Evolutionary conservation across 1,139 yeast species (phyloP).

Genomic region (Yamadazyma membranifaciens): DNA sequence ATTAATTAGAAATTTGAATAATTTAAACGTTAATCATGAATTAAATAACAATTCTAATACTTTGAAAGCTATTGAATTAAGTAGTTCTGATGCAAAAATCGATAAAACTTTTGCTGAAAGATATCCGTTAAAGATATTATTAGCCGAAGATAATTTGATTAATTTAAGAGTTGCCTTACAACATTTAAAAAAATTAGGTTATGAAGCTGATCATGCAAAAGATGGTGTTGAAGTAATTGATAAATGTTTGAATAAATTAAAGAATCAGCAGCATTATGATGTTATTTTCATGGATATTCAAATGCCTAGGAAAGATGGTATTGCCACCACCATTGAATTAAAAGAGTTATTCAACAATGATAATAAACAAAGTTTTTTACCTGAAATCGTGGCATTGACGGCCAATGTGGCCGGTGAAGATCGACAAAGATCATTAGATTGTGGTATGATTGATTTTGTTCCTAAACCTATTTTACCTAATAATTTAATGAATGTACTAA

Average conservation of each 20-base stretch:
- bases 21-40: not conserved
- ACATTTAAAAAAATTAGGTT: constrained; percentile 53
- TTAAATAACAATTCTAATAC: not conserved
- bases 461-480: constrained; percentile 56
- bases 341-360: constrained; percentile 21
- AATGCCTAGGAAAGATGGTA: constrained; percentile 55
- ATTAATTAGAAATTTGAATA: constrained; percentile 16
- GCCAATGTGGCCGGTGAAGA: constrained; percentile 62
- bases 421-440: constrained; percentile 42
- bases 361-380: constrained; percentile 28
- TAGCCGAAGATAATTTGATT: constrained; percentile 55
- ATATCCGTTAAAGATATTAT: constrained; percentile 44
- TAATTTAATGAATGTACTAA: constrained; percentile 36
- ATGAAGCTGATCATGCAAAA: constrained; percentile 53
- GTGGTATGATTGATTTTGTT: constrained; percentile 57
- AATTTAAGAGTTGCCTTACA: constrained; percentile 52
- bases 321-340: constrained; percentile 43
- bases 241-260: constrained; percentile 28
- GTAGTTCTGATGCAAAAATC: not conserved
- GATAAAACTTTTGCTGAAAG: constrained; percentile 20
- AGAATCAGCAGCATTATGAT: constrained; percentile 41
- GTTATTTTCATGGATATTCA: constrained; percentile 55
- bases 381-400: constrained; percentile 51
- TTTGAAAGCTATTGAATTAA: not conserved
- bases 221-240: constrained; percentile 53